A percentile compares a stretch with the other conserved stretches of the same genome.
Conservation (phyloP, 352 stramenopile genomes). For the Blastocystis sp. region DNA sequence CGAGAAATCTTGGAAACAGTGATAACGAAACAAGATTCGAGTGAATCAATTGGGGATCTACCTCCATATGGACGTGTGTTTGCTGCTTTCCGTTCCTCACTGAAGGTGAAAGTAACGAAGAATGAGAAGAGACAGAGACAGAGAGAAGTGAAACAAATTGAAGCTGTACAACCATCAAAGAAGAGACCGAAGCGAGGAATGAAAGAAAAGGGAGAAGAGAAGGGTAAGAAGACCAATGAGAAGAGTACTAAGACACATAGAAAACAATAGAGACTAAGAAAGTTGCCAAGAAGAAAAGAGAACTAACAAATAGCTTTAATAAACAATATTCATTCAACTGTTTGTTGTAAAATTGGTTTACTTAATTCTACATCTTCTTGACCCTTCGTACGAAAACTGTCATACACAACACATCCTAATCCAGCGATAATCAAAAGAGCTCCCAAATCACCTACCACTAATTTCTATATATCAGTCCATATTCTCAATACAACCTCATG, state of each 20-base stretch:
- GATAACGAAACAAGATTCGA: background rate
- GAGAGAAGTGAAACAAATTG: too few species aligned
- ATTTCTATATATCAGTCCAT: background rate
- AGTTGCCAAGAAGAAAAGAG: background rate
- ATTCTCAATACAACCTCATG: background rate
- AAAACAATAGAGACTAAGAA: background rate
- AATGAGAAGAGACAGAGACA: background rate
- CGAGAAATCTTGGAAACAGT: background rate
- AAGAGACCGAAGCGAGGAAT: background rate
- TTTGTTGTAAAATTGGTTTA: background rate
- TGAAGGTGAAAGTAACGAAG: constrained; percentile 28
- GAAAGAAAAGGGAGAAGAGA: background rate
- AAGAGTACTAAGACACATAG: background rate
- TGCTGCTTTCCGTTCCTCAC: constrained; percentile 11
- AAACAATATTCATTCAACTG: background rate
- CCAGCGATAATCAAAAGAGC: constrained; percentile 13
- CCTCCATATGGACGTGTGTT: background rate
- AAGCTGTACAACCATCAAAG: too few species aligned
- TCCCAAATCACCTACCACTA: background rate
- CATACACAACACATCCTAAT: constrained; percentile 21
- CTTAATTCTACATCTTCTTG: background rate
- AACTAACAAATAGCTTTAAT: background rate
- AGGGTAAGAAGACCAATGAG: background rate
- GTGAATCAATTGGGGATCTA: background rate
- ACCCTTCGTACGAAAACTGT: background rate